Evolutionary conservation across 805 yeast genomes (phyloP), one percentile per base, ranked within the genome.

Genomic region (Candida arabinofermentans): DNA sequence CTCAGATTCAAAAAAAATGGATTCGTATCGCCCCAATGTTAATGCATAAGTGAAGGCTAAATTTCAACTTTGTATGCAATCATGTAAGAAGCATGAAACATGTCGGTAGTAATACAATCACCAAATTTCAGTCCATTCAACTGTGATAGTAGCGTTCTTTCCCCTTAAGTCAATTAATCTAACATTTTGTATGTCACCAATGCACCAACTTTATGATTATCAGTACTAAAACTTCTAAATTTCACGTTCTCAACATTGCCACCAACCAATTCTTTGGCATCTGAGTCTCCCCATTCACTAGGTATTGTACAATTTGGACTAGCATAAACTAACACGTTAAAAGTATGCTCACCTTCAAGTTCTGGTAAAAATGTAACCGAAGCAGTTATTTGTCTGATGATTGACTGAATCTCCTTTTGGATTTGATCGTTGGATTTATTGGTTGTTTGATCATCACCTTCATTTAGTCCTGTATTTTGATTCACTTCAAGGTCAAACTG

Each of bases 301-400:
- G 96, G 95, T 2, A 84, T 81, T 39, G 72, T 72, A 3, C 82
- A 76, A 29, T 66, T 65, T 1, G 83, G 81, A 50, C 83, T 85
- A 0, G 96, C 85, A 55, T 83, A 84, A 0, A 89, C 96, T 40
- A 88, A 65, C 1, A 90, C 91, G 54, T 85, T 88, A 61, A 90
- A 88, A 0, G 96, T 86, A 55, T 83, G 79, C 10, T 71, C 79
- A 13, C 55, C 60, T 9, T 76, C 77, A 23, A 90, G 64, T 19
- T 83, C 73, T 0, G 98, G 98, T 31, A 90, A 69, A 57, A 89
- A 88, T 0, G 96, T 79, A 2, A 86, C 86, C 32, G 93, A 81
- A 0, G 96, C 87, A 0, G 96, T 87, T 39, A 90, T 85, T 53
- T 90, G 97, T 40, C 96, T 75, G 30, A 90, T 79, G 5, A 90